phyloP scores from a whole-genome alignment of 1,139 yeast genomes.

The Suhomyces coccinellae region DNA sequence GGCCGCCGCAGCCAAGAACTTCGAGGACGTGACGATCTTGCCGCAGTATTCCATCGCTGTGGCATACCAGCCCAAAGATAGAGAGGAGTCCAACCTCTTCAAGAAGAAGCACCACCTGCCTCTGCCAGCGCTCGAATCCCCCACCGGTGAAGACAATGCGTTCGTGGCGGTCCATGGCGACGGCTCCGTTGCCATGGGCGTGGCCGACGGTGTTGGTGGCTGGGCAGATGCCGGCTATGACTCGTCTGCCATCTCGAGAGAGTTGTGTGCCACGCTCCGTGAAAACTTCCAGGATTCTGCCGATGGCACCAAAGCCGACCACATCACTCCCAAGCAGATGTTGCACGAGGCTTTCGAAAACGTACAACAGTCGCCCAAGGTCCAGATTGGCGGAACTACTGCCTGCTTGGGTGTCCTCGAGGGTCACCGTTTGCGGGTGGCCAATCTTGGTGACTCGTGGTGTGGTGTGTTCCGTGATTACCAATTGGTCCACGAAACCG shows the following conservation, averaged over 20 bases:
- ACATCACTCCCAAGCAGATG: slow-evolving; percentile 48
- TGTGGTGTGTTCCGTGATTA: slow-evolving; percentile 78
- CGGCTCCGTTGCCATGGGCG: slow-evolving; percentile 69
- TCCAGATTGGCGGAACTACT: slow-evolving; percentile 94
- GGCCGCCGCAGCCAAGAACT: slow-evolving; percentile 18
- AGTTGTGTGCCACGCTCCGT: slow-evolving; percentile 51
- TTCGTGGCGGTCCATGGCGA: slow-evolving; percentile 53
- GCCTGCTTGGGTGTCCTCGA: slow-evolving; percentile 81
- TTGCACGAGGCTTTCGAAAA: slow-evolving; percentile 56
- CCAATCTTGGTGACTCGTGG: slow-evolving; percentile 95
- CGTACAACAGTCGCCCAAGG: slow-evolving; percentile 55
- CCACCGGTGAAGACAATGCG: slow-evolving; percentile 88
- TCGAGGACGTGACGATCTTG: slow-evolving; percentile 26
- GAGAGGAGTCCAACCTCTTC: slow-evolving; percentile 51
- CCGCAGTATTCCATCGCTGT: slow-evolving; percentile 58
- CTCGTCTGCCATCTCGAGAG: slow-evolving; percentile 77
- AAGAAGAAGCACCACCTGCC: slow-evolving; percentile 33
- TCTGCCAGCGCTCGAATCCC: slow-evolving; percentile 46
- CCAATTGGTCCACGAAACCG: slow-evolving; percentile 63
- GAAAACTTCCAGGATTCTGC: slow-evolving; percentile 26
- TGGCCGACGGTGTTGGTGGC: slow-evolving; percentile 98
- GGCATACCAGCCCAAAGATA: slow-evolving; percentile 71
- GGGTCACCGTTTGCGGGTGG: slow-evolving; percentile 53
- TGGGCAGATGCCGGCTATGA: slow-evolving; percentile 94
- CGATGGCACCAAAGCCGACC: not conserved